A percentile compares a stretch with the other conserved stretches of the same genome.
phyloP scores from a whole-genome alignment of 352 stramenopile genomes.

The Phytophthora megakarya region DNA sequence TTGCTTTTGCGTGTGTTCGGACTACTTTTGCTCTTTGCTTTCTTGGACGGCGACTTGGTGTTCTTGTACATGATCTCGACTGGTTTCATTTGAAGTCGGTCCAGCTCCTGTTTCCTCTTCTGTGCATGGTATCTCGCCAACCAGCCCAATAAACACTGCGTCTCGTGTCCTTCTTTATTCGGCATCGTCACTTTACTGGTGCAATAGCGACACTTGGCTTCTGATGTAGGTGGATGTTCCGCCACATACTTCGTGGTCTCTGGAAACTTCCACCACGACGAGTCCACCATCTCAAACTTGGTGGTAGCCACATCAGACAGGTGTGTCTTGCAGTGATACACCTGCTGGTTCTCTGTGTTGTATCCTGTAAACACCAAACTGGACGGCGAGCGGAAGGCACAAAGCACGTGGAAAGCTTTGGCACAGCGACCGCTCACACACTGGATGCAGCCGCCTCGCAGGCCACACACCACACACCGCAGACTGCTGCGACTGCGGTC shows the following conservation, averaged over 20 bases:
- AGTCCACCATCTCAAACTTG: constrained; percentile 73
- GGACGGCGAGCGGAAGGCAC: constrained; percentile 74
- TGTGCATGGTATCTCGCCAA: constrained; percentile 51
- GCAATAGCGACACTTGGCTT: constrained; percentile 65
- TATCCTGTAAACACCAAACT: constrained; percentile 83
- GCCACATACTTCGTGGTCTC: constrained; percentile 34
- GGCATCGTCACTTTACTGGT: constrained; percentile 45
- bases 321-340: constrained; percentile 86
- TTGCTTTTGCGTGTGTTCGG: constrained; percentile 14
- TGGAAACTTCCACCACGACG: constrained; percentile 50
- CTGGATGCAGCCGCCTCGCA: constrained; percentile 86
- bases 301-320: constrained; percentile 60
- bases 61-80: constrained; percentile 49
- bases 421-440: constrained; percentile 86
- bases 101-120: constrained; percentile 45
- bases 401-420: constrained; percentile 83
- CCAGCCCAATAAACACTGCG: constrained; percentile 65
- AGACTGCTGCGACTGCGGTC: constrained; percentile 73
- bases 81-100: constrained; percentile 38
- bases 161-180: constrained; percentile 58
- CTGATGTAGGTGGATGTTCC: constrained; percentile 29
- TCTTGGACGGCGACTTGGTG: constrained; percentile 39
- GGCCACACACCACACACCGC: constrained; percentile 82
- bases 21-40: constrained; percentile 23
- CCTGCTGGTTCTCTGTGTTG: constrained; percentile 74